Evolutionary conservation across 148 eudicot species (phyloP), one percentile per base, ranked within the genome.

Genomic region (Fagopyrum homotropicum): DNA sequence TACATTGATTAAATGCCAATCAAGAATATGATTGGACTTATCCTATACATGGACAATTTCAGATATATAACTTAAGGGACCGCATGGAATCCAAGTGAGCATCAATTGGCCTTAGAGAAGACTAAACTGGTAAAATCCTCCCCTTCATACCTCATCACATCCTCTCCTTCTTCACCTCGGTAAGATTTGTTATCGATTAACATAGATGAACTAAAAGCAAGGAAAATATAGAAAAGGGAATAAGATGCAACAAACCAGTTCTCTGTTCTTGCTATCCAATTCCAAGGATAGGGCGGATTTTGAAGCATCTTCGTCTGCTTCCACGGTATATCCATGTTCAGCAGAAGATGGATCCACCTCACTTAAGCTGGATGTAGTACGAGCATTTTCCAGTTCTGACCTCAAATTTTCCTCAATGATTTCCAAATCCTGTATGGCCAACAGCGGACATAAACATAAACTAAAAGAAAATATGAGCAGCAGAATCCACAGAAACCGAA

Each of bases 211-310:
- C 16, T 12, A 0, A 64, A 46, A 11, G 35, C 15, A 11, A 56
- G 30, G 19, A 48, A 72, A 44, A 48, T 40, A 55, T 46, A 45
- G 7, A 1, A 78, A 6, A 56, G 57, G 44, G 63, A 63, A 60
- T 68, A 56, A 66, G 63, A 77, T 75, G 81, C 85, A 54, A 69
- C 78, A 48, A 40, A 95, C 97, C 92, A 90, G 60, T 78, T 91
- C 97, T 75, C 84, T 83, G 82, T 87, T 89, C 88, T 89, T 90
- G 83, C 80, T 88, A 82, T 95, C 96, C 77, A 95, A 79, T 84
- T 90, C 84, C 76, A 85, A 90, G 69, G 81, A 43, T 51, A 89
- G 68, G 52, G 83, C 79, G 44, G 83, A 84, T 74, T 79, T 81
- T 4, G 86, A 80, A 81, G 82, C 84, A 69, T 85, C 87, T 69